These are phyloP conservation scores for Epichloe sibirici DNA, from an alignment of 2,329 filamentous ascomycete species.

Conservation along the genomic window DNA sequence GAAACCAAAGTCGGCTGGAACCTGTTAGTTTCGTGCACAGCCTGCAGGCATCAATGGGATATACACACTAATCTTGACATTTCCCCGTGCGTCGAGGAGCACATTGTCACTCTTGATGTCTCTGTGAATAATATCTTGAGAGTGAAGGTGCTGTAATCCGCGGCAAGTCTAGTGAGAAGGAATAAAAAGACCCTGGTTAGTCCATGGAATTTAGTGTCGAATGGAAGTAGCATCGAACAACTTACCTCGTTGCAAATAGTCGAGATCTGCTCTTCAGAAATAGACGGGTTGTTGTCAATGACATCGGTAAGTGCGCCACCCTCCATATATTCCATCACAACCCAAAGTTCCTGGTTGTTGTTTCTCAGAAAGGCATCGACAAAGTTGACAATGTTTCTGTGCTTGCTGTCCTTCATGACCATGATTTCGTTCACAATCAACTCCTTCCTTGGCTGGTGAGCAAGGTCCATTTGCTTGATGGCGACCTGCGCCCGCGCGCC, in stretches of 20 bases:
- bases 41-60: not conserved
- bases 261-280: conserved; percentile 93
- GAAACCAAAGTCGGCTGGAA: conserved; percentile 92
- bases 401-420: conserved; percentile 98
- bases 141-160: conserved; percentile 86
- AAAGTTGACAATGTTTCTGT: conserved; percentile 98
- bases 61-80: conserved; percentile 89
- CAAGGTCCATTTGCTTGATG: conserved; percentile 99
- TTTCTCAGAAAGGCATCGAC: conserved; percentile 93
- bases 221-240: not conserved
- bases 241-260: conserved; percentile 92
- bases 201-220: not conserved
- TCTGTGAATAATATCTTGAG: conserved; percentile 94
- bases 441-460: conserved; percentile 93
- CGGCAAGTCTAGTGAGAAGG: conserved; percentile 66
- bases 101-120: conserved; percentile 99
- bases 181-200: not conserved
- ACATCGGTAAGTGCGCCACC: conserved; percentile 95
- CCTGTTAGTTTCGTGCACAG: conserved; percentile 18
- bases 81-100: conserved; percentile 81
- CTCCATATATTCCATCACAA: conserved; percentile 99
- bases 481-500: conserved; percentile 81
- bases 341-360: conserved; percentile 92
- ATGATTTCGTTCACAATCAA: conserved; percentile 99
- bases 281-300: conserved; percentile 92